A percentile compares a stretch with the other conserved stretches of the same genome.
Evolutionary conservation across 306 rosid genomes (phyloP).

Genomic region (Trifolium fragiferum): DNA sequence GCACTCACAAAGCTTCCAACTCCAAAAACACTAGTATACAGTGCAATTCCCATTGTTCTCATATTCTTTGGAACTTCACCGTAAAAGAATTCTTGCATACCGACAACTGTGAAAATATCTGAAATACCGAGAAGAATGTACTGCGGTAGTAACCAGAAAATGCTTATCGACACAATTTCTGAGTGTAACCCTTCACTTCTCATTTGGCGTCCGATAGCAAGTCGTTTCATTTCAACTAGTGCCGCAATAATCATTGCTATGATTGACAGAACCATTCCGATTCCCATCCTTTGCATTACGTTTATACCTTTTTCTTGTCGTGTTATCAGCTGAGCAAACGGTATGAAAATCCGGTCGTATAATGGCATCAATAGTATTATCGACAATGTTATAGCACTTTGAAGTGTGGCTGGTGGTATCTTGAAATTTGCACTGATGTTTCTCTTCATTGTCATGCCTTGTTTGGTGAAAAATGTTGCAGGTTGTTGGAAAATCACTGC

Average conservation of each 20-base stretch:
- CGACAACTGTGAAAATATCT: too few relatives aligned
- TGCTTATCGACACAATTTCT: too few relatives aligned
- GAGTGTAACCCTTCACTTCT: too few relatives aligned
- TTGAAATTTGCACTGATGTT: constrained; percentile 68
- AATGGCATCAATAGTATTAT: constrained; percentile 83
- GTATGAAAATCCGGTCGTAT: constrained; percentile 74
- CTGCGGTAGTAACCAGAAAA: too few relatives aligned
- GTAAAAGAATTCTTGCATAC: too few relatives aligned
- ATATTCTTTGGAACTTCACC: too few relatives aligned
- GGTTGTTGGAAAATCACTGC: too few relatives aligned
- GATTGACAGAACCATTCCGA: constrained; percentile 85
- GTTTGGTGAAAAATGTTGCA: constrained; percentile 89
- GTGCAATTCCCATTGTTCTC: too few relatives aligned
- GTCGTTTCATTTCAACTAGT: constrained; percentile 71
- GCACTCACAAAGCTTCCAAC: too few relatives aligned
- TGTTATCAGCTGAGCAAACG: constrained; percentile 58
- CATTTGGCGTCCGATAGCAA: too few relatives aligned
- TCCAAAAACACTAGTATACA: too few relatives aligned
- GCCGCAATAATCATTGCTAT: constrained; percentile 86
- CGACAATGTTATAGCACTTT: constrained; percentile 77
- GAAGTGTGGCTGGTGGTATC: constrained; percentile 99
- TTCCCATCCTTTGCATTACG: constrained; percentile 90
- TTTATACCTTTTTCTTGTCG: constrained; percentile 66
- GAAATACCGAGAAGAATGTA: too few relatives aligned
- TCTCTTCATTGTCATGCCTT: constrained; percentile 96